These are phyloP conservation scores for Solanum aculeatissimum DNA, from an alignment of 305 asterid genomes.

Conservation along the genomic window DNA sequence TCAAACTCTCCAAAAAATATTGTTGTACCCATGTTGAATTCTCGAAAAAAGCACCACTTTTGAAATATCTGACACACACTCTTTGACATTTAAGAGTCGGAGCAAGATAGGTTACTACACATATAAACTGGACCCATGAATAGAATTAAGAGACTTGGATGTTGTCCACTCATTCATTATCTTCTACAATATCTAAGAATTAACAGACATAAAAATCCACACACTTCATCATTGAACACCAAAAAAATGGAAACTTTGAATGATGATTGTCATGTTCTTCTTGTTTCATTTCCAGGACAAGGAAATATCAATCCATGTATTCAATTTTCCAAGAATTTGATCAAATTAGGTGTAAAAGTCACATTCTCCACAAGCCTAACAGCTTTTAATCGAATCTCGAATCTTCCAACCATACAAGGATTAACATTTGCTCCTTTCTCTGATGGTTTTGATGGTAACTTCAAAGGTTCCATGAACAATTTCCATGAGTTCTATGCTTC, in stretches of 20 bases:
- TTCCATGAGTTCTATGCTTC: constrained; percentile 9
- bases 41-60: neutral
- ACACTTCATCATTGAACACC: neutral
- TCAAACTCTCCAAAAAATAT: neutral
- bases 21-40: neutral
- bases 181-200: neutral
- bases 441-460: constrained; percentile 19
- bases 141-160: neutral
- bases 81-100: no score
- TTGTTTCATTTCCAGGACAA: constrained; percentile 29
- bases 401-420: neutral
- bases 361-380: constrained; percentile 1
- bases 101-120: no score
- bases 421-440: constrained; percentile 15
- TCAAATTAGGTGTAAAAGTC: constrained; percentile 5
- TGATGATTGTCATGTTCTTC: constrained; percentile 1
- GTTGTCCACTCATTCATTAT: neutral
- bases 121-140: neutral
- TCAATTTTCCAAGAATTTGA: constrained; percentile 23
- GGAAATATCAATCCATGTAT: constrained; percentile 43
- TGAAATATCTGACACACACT: rapidly evolving
- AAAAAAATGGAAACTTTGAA: neutral
- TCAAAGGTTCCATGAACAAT: constrained; percentile 5
- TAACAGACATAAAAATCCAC: neutral
- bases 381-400: neutral